A percentile compares a stretch with the other conserved stretches of the same genome.
These are phyloP conservation scores for Tetragonia tetragonoides DNA, from an alignment of 148 eudicot genomes.

Conservation along the genomic window DNA sequence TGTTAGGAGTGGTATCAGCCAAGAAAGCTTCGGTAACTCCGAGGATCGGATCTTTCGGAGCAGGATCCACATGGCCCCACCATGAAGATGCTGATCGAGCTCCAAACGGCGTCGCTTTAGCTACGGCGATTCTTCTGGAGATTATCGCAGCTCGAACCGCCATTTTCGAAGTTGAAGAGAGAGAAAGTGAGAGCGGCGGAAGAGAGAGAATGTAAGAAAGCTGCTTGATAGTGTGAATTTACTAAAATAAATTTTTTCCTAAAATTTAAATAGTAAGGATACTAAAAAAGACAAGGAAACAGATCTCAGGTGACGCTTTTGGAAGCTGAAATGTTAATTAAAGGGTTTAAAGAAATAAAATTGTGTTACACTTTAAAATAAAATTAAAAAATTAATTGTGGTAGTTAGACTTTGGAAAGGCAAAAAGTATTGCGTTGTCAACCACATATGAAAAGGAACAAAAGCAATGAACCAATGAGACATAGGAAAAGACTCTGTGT, in stretches of 20 bases:
- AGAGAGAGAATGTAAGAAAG: neutral
- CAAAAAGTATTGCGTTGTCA: no score
- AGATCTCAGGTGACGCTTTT: constrained; percentile 1
- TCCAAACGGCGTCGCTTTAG: constrained; percentile 24
- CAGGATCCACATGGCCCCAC: constrained; percentile 86
- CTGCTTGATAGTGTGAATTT: neutral
- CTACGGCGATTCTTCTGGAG: neutral
- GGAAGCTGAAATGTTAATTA: no score
- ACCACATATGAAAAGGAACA: no score
- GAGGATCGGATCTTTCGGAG: constrained; percentile 90
- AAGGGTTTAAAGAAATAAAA: no score
- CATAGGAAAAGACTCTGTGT: no score
- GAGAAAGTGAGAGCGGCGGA: constrained; percentile 4
- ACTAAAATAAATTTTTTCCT: no score
- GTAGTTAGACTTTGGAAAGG: no score
- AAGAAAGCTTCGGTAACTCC: constrained; percentile 95
- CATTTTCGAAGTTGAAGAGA: constrained; percentile 24
- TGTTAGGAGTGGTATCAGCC: constrained; percentile 73
- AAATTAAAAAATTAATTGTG: no score
- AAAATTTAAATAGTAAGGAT: neutral
- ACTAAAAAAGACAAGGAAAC: constrained; percentile 4
- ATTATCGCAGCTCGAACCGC: constrained; percentile 36
- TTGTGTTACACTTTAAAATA: no score
- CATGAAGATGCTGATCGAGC: constrained; percentile 55
- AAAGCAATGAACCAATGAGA: no score